These are phyloP conservation scores for Carex arenaria DNA, from an alignment of 202 grass and related monocot genomes.

Conservation along the genomic window DNA sequence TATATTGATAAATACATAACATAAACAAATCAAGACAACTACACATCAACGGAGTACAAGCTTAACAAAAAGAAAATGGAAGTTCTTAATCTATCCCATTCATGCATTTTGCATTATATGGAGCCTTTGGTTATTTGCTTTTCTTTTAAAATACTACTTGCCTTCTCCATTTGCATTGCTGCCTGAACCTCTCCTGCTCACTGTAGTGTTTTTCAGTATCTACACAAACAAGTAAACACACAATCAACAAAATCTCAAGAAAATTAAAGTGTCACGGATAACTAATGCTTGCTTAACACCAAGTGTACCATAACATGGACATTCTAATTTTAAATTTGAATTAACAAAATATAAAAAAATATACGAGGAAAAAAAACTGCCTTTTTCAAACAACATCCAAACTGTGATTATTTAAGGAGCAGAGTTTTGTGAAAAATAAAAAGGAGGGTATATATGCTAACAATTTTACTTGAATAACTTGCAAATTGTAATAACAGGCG, in stretches of 20 bases:
- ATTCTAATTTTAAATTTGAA: not conserved
- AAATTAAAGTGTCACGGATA: not conserved
- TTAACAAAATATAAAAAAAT: not conserved
- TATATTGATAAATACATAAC: constrained; percentile 14
- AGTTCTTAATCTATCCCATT: not conserved
- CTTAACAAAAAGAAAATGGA: not conserved
- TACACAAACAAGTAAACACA: constrained; percentile 15
- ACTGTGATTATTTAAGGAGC: not conserved
- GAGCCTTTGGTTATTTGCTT: not conserved
- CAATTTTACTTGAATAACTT: not conserved
- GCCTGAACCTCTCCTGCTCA: constrained; percentile 33
- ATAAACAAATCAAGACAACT: not conserved
- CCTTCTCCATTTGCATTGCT: constrained; percentile 37
- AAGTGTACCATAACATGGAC: not conserved
- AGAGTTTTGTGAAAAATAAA: not conserved
- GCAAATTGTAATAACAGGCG: not conserved
- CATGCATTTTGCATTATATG: not conserved
- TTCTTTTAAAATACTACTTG: not conserved
- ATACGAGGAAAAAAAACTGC: not conserved
- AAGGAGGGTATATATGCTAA: not conserved
- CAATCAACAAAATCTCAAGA: not conserved
- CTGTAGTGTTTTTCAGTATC: constrained; percentile 99
- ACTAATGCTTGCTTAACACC: not conserved
- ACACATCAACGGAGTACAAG: not conserved
- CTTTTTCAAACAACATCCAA: not conserved